Evolutionary conservation across 257 asterid species (phyloP).

Genomic region (Leptodermis oblonga): DNA sequence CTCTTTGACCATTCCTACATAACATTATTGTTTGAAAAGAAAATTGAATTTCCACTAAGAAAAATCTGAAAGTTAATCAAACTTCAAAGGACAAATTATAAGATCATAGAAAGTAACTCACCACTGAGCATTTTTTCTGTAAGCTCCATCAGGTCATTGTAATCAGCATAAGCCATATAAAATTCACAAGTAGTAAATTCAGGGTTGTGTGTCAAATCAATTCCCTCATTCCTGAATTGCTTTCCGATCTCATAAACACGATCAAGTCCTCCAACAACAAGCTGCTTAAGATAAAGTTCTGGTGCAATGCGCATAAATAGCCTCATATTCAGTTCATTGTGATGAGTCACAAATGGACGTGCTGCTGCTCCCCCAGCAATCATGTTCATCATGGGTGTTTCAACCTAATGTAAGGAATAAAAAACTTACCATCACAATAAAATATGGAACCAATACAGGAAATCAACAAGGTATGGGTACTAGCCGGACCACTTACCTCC

Average conservation of each 20-base stretch:
- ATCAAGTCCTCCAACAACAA: slow-evolving; percentile 89
- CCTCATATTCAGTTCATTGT: slow-evolving; percentile 72
- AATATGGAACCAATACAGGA: not conserved
- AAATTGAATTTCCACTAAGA: not conserved
- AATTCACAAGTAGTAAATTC: slow-evolving; percentile 93
- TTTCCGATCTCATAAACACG: slow-evolving; percentile 94
- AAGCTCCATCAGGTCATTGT: slow-evolving; percentile 77
- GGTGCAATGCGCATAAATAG: slow-evolving; percentile 91
- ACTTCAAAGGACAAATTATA: not conserved
- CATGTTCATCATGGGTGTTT: slow-evolving; percentile 92
- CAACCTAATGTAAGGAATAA: slow-evolving; percentile 43
- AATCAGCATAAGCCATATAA: slow-evolving; percentile 89
- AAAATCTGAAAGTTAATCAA: not conserved
- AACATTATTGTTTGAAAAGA: not conserved
- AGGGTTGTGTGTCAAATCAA: slow-evolving; percentile 91
- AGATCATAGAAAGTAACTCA: slow-evolving; percentile 6
- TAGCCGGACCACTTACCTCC: slow-evolving; percentile 48
- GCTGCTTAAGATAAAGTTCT: slow-evolving; percentile 74
- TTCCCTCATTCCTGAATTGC: slow-evolving; percentile 89
- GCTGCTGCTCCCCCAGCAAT: slow-evolving; percentile 93
- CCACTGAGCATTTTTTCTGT: slow-evolving; percentile 78
- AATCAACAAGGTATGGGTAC: not conserved
- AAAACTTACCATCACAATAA: slow-evolving; percentile 1
- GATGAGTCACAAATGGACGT: slow-evolving; percentile 87
- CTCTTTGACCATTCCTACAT: slow-evolving; percentile 81